phyloP scores from a whole-genome alignment of 768 basidiomycete species.

The Suillus paluster region DNA sequence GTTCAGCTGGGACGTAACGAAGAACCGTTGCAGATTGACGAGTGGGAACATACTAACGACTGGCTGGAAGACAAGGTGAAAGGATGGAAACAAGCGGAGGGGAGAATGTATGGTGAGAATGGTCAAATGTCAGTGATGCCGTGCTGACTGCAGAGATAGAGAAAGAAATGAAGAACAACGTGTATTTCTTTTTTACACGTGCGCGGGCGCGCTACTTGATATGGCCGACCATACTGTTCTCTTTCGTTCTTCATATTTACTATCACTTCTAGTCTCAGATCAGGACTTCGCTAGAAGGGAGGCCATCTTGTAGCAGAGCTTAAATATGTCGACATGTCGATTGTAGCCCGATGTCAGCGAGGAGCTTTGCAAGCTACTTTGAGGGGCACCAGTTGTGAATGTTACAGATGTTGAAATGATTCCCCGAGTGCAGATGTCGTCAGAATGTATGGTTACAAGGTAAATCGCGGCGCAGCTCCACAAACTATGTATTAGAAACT shows the following conservation, averaged over 20 bases:
- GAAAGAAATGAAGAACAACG: background rate
- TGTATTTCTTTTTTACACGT: background rate
- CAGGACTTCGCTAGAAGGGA: too few species aligned
- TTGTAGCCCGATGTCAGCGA: too few species aligned
- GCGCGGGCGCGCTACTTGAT: slow-evolving; percentile 1
- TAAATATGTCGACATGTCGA: too few species aligned
- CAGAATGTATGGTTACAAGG: too few species aligned
- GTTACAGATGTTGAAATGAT: too few species aligned
- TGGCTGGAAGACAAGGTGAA: background rate
- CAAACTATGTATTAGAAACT: too few species aligned
- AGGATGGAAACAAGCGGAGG: background rate
- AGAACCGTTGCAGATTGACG: background rate
- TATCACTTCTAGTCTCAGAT: background rate
- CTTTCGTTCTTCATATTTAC: background rate
- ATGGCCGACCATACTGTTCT: background rate
- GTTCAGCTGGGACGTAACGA: background rate
- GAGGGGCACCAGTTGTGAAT: too few species aligned
- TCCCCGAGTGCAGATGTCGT: too few species aligned
- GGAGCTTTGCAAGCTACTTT: too few species aligned
- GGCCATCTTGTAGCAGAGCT: too few species aligned
- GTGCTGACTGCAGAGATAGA: background rate
- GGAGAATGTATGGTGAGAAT: background rate
- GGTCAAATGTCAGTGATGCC: background rate
- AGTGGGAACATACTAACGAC: background rate
- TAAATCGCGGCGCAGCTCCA: too few species aligned